These are phyloP conservation scores for Pythium aphanidermatum DNA, from an alignment of 352 stramenopile species.

Conservation along the genomic window DNA sequence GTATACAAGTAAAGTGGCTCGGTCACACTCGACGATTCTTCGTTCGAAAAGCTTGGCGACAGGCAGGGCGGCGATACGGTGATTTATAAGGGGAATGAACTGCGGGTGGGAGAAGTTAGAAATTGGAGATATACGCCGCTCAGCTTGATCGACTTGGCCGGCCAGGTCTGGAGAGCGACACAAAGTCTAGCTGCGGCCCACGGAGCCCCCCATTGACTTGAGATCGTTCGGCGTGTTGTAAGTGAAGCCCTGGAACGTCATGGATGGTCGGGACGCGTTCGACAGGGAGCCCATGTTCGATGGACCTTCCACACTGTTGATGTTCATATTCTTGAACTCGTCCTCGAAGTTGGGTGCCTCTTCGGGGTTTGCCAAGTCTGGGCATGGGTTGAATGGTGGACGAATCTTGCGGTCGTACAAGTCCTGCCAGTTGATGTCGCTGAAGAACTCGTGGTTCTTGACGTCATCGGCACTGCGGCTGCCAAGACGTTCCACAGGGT, in stretches of 20 bases:
- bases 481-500: constrained; percentile 74
- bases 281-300: constrained; percentile 52
- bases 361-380: constrained; percentile 42
- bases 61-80: too few species aligned
- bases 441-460: constrained; percentile 84
- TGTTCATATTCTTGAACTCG: constrained; percentile 89
- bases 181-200: constrained; percentile 41
- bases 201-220: constrained; percentile 59
- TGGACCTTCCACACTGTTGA: constrained; percentile 79
- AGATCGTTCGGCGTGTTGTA: constrained; percentile 88
- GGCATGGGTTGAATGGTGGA: constrained; percentile 85
- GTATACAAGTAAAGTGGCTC: too few species aligned
- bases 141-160: too few species aligned
- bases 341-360: constrained; percentile 88
- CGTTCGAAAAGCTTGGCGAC: not conserved
- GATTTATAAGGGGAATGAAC: too few species aligned
- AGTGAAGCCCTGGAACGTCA: constrained; percentile 88
- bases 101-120: too few species aligned
- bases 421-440: constrained; percentile 72
- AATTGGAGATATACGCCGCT: too few species aligned
- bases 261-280: constrained; percentile 72
- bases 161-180: not conserved
- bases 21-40: too few species aligned
- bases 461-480: constrained; percentile 74
- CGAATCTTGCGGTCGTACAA: constrained; percentile 79